Percentiles rank a stretch among this genome's conserved stretches.
phyloP scores from a whole-genome alignment of 2,329 filamentous ascomycete genomes.

The Xylariaceae sp. region DNA sequence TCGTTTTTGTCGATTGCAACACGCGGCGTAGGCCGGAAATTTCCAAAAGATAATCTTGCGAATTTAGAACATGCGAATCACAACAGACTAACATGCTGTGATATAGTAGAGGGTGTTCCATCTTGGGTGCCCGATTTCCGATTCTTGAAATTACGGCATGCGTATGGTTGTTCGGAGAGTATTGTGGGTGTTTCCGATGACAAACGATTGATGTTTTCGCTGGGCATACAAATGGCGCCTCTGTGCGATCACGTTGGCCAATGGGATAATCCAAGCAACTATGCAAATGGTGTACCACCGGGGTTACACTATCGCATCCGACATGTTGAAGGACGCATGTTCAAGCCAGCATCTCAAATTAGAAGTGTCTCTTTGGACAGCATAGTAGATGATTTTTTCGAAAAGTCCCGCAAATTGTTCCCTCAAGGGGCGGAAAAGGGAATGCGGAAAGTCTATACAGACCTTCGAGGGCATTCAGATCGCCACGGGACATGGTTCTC shows the following conservation, averaged over 20 bases:
- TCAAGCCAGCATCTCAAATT: constrained; percentile 11
- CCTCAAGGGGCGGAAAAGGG: not conserved
- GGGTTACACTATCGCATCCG: constrained; percentile 7
- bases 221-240: constrained; percentile 11
- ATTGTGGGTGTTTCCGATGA: constrained; percentile 14
- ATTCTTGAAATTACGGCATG: not conserved
- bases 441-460: constrained; percentile 1
- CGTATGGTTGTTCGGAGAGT: no score
- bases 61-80: no score
- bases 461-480: constrained; percentile 1
- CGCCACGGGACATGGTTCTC: not conserved
- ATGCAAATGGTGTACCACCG: not conserved
- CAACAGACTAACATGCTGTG: no score
- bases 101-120: constrained; percentile 11
- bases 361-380: not conserved
- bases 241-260: constrained; percentile 10
- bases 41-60: no score
- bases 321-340: constrained; percentile 10
- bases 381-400: constrained; percentile 4
- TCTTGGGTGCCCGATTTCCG: constrained; percentile 26
- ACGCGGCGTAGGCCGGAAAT: no score
- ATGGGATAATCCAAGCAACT: not conserved
- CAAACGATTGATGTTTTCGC: constrained; percentile 10
- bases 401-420: not conserved
- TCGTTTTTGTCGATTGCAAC: no score